Evolutionary conservation across 768 basidiomycete genomes (phyloP), one percentile per base, ranked within the genome.

Genomic region (Naganishia kalamii): DNA sequence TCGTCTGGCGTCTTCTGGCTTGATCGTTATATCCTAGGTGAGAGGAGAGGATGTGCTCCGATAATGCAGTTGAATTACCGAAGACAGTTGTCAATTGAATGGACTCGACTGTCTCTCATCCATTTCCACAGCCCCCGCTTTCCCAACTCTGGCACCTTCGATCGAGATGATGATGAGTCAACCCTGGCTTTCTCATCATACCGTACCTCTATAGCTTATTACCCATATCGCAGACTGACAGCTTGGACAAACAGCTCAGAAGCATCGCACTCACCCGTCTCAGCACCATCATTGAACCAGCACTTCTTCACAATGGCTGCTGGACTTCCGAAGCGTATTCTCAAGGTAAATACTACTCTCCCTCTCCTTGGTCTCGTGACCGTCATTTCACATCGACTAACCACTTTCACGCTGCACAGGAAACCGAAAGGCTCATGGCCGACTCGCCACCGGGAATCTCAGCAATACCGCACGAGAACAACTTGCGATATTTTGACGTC

Each of bases 371-470:
- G 17, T 37, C 32, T 21, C 27, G 21, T 23, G 32, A 49, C 32
- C 48, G 32, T 25, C 48, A 49, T 25, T 4, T 15, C 27, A 5
- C 27, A 11, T 8, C 15, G 4, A n/a, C n/a, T n/a, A n/a, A n/a
- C 27, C 19, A 29, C 46, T 29, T 49, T 4, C 27, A 49, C 19
- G 19, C 11, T 46, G 1, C 47, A 29, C 72, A 98, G 94, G 96
- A 98, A 84, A 99, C 96, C 35, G 93, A 98, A 79, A 85, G 96
- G 33, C 87, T 99, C 17, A 87, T 94, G 48, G 87, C 90, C 46
- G 96, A 99, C 81, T 92, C 94, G 21, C 93, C 93, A 2, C 96
- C 96, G 23, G 96, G 96, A 59, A 98, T 99, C 65, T 85, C 90
- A n/a, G 96, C 96, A 21, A 79, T 82, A 5, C 93, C 96, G 1